Evolutionary conservation across 148 eudicot species (phyloP), one percentile per base, ranked within the genome.

Genomic region (Drosera capensis): DNA sequence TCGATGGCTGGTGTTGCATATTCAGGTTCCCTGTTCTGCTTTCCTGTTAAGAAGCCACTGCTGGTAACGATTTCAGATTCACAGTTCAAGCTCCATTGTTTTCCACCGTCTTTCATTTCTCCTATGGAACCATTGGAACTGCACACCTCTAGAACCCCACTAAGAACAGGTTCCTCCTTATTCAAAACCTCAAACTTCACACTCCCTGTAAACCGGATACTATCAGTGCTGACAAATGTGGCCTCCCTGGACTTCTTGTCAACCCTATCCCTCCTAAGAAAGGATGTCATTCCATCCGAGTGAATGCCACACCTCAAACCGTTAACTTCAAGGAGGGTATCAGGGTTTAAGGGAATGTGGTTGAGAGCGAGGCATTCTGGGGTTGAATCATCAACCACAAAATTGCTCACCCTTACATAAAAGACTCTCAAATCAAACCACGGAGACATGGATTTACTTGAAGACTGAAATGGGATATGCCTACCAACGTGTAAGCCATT

Each of bases 341-440:
- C 73, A 4, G 74, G 71, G 49, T 55, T 46, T 28, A 71, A 49
- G 23, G 77, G 82, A 39, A 71, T 52, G 40, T 75, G 82, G 36
- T 71, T 75, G 21, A 75, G 43, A 12, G 66, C 62, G 15, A 75
- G 74, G 40, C 9, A 61, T 30, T 68, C 67, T 0, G 77, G 82
- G 38, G 77, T 71, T 7, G 61, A 60, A 52, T 71, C 76, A 20
- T 80, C 84, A 5, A 71, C 75, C 41, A 47, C 42, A 40, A 55
- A 71, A 63, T 74, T 66, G 71, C 81, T 74, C 46, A 80, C 68
- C 58, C 84, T 63, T 14, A 80, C 73, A 55, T 77, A 80, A 44
- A 77, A 80, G 35, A 80, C 92, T 40, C 81, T 60, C 45, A 77
- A 43, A 56, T 77, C 76, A 42, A 80, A 73, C 84, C 84, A 80